These are phyloP conservation scores for Mycena filopes DNA, from an alignment of 768 basidiomycete species.

Conservation along the genomic window DNA sequence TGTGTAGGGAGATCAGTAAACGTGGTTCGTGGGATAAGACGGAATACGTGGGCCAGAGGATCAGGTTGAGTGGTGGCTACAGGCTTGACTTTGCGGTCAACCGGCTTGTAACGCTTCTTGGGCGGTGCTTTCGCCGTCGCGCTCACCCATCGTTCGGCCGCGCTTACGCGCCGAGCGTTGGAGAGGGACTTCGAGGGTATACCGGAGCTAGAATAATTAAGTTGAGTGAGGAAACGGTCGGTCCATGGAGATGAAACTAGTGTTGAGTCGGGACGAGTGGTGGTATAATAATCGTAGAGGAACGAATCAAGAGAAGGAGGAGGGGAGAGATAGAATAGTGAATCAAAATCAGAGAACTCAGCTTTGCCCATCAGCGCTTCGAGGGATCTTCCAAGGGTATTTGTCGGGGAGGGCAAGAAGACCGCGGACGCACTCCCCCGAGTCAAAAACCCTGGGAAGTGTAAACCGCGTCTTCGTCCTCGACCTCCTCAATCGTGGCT, in stretches of 20 bases:
- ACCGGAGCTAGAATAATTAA: no score
- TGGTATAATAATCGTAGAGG: background rate
- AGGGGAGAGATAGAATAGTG: constrained; percentile 22
- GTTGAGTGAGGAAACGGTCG: background rate
- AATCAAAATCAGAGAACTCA: constrained; percentile 28
- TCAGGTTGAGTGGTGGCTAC: constrained; percentile 8
- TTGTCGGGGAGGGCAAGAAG: constrained; percentile 24
- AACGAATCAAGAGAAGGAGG: background rate
- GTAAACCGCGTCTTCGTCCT: no score
- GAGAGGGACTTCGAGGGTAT: no score
- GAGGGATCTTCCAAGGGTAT: constrained; percentile 31
- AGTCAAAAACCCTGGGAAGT: constrained; percentile 30
- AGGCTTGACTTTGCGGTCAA: constrained; percentile 11
- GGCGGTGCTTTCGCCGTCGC: no score
- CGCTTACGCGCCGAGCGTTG: no score
- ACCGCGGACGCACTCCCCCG: background rate
- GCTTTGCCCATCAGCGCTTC: constrained; percentile 28
- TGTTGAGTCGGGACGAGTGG: background rate
- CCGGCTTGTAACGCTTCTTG: constrained; percentile 13
- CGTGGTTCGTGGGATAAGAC: constrained; percentile 12
- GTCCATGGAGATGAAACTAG: constrained; percentile 14
- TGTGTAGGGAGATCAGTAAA: constrained; percentile 20
- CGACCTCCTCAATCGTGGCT: constrained; percentile 10
- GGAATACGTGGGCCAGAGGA: constrained; percentile 12
- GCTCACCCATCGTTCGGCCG: no score